Percentiles rank a stretch among this genome's conserved stretches.
Evolutionary conservation across 2,329 filamentous ascomycete species (phyloP).

Genomic region (Curvularia sp.): DNA sequence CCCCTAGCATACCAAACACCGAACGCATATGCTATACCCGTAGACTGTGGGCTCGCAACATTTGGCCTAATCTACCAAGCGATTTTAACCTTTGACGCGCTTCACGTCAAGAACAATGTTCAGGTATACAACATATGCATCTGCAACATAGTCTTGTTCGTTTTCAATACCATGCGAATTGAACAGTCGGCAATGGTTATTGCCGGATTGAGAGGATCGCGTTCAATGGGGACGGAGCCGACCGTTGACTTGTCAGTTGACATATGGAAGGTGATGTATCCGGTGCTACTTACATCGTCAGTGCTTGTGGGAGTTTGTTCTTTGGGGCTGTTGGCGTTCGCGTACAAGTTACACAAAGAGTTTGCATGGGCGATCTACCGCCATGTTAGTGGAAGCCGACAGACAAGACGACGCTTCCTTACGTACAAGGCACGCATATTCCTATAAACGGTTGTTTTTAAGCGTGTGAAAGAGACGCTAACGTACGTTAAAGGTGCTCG

Average conservation of each 20-base stretch:
- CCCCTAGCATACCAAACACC: neutral
- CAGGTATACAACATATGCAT: neutral
- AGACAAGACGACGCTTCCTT: neutral
- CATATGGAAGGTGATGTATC: neutral
- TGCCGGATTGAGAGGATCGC: neutral
- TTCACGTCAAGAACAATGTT: neutral
- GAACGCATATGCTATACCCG: neutral
- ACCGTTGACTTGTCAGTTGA: neutral
- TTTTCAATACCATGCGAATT: neutral
- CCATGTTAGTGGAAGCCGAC: neutral
- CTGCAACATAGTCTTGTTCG: neutral
- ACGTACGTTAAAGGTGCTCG: too few species aligned
- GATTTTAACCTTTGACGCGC: neutral
- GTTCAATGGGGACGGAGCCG: neutral
- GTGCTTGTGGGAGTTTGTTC: neutral
- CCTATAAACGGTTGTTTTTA: too few species aligned
- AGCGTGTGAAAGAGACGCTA: too few species aligned
- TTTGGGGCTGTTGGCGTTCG: neutral
- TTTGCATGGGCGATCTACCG: neutral
- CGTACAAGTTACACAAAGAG: neutral
- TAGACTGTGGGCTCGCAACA: neutral
- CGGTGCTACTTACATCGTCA: neutral
- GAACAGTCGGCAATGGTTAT: neutral
- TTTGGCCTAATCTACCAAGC: neutral
- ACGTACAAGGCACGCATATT: too few species aligned